Evolutionary conservation across 139 green algal species (phyloP).

Genomic region (Tetradesmus obliquus): DNA sequence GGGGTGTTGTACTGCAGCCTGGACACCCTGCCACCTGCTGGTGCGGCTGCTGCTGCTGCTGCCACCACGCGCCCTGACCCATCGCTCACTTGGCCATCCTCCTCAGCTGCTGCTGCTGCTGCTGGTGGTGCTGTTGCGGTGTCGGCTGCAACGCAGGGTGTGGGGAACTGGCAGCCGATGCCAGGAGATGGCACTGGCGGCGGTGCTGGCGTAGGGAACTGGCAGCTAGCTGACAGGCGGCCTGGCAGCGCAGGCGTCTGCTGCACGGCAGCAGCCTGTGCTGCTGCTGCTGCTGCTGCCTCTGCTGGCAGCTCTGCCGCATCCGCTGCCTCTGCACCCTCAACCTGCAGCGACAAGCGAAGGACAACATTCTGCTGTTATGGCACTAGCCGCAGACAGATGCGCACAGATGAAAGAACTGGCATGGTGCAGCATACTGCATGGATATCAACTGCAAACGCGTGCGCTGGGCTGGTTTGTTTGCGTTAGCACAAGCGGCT

Average conservation of each 20-base stretch:
- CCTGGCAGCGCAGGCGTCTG: not conserved
- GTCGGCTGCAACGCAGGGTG: not conserved
- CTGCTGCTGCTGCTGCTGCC: not conserved
- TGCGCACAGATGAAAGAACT: too few species aligned
- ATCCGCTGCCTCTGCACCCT: not conserved
- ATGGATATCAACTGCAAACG: too few species aligned
- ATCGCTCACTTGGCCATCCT: too few species aligned
- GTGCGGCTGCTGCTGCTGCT: not conserved
- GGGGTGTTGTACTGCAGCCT: conserved; percentile 3
- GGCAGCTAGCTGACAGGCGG: not conserved
- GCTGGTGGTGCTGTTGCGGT: not conserved
- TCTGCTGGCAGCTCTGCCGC: not conserved
- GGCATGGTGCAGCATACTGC: too few species aligned
- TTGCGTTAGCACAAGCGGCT: too few species aligned
- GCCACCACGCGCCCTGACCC: not conserved
- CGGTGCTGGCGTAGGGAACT: conserved; percentile 33
- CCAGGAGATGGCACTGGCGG: conserved; percentile 5
- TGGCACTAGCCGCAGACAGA: too few species aligned
- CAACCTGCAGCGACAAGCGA: not conserved
- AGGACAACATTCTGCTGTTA: too few species aligned
- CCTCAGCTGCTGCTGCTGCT: not conserved
- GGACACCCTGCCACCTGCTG: not conserved
- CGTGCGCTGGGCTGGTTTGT: too few species aligned
- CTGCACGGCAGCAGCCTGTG: not conserved
- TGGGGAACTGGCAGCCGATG: conserved; percentile 42